Evolutionary conservation across 306 rosid species (phyloP).

Genomic region (Quillaja saponaria): DNA sequence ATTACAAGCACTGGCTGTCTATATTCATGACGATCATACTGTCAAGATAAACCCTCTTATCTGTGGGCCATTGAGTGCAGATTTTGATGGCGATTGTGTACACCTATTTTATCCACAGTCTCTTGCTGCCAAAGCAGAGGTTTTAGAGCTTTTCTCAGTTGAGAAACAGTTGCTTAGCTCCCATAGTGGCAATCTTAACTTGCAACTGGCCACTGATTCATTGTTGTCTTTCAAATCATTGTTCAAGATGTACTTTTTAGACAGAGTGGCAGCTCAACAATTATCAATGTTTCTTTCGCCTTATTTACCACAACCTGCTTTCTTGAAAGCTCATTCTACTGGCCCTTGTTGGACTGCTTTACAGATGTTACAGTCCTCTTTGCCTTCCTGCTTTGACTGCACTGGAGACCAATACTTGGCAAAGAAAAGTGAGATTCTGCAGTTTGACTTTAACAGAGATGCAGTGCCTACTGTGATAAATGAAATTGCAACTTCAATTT

Average conservation of each 20-base stretch:
- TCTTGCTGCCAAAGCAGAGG: conserved; percentile 90
- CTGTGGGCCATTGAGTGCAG: conserved; percentile 92
- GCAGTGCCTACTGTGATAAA: conserved; percentile 53
- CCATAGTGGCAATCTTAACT: conserved; percentile 79
- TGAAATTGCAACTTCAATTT: conserved; percentile 79
- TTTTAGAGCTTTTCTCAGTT: conserved; percentile 78
- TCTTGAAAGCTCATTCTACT: conserved; percentile 47
- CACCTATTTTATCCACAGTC: conserved; percentile 94
- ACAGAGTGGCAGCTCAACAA: conserved; percentile 61
- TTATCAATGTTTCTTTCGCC: conserved; percentile 73
- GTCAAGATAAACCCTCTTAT: conserved; percentile 93
- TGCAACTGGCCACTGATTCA: conserved; percentile 73
- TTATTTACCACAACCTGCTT: conserved; percentile 66
- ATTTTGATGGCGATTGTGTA: conserved; percentile 93
- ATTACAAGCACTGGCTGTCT: conserved; percentile 80
- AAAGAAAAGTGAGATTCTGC: conserved; percentile 58
- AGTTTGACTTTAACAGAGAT: conserved; percentile 56
- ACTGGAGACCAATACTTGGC: conserved; percentile 63
- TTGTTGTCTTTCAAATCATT: conserved; percentile 66
- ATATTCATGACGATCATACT: conserved; percentile 81
- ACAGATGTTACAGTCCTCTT: conserved; percentile 73
- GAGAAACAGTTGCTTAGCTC: conserved; percentile 94
- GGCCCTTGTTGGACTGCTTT: conserved; percentile 72
- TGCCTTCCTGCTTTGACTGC: conserved; percentile 68
- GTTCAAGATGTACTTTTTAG: conserved; percentile 49